Percentiles rank a stretch among this genome's conserved stretches.
These are phyloP conservation scores for Agastache rugosa DNA, from an alignment of 257 asterid species.

Conservation along the genomic window DNA sequence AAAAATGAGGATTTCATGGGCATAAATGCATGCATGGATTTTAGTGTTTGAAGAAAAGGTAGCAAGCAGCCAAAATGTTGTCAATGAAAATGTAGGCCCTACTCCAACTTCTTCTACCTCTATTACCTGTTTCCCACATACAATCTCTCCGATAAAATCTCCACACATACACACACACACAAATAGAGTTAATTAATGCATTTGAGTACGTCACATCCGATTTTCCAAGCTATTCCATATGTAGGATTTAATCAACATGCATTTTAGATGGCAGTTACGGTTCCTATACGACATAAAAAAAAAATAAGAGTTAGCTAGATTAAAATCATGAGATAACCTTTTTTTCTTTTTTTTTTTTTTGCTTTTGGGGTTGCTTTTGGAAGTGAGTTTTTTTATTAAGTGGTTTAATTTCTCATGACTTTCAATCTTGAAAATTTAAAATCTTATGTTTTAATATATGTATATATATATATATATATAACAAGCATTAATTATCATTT, in stretches of 20 bases:
- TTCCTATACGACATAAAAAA: too few species aligned
- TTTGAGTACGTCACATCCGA: too few species aligned
- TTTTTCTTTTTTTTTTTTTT: too few species aligned
- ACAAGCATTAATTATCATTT: not conserved
- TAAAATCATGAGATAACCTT: not conserved
- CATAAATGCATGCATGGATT: not conserved
- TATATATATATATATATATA: too few species aligned
- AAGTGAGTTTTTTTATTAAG: not conserved
- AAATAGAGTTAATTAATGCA: too few species aligned
- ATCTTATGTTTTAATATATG: not conserved
- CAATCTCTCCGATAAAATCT: not conserved
- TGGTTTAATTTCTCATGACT: not conserved
- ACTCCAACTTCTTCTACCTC: not conserved
- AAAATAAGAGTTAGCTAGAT: too few species aligned
- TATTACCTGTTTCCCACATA: not conserved
- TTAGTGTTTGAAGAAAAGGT: conserved; percentile 1
- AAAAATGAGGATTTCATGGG: not conserved
- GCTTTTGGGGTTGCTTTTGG: not conserved
- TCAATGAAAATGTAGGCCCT: not conserved
- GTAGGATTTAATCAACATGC: too few species aligned
- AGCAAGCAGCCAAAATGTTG: not conserved
- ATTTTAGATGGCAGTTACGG: too few species aligned
- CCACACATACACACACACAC: too few species aligned
- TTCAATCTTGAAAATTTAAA: not conserved
- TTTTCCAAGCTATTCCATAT: too few species aligned